These are phyloP conservation scores for Aspergillus sclerotialis DNA, from an alignment of 2,329 filamentous ascomycete genomes.

Conservation along the genomic window DNA sequence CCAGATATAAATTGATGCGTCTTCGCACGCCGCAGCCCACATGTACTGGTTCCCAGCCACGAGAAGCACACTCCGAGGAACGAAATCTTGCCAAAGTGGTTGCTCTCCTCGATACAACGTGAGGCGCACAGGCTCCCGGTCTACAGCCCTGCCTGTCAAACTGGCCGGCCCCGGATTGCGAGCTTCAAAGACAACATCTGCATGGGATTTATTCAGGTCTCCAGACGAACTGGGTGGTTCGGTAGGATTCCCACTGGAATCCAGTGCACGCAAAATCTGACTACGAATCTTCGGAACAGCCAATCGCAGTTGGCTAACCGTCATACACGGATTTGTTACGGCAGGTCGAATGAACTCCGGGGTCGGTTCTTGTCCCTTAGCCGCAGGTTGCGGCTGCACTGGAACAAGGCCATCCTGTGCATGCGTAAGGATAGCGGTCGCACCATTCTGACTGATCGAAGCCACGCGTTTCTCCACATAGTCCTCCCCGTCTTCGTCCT, in stretches of 20 bases:
- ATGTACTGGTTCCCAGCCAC: slow-evolving; percentile 85
- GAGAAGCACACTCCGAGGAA: slow-evolving; percentile 79
- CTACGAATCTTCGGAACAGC: slow-evolving; percentile 81
- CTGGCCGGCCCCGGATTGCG: slow-evolving; percentile 65
- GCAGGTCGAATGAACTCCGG: slow-evolving; percentile 85
- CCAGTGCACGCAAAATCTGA: slow-evolving; percentile 74
- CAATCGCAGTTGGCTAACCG: slow-evolving; percentile 74
- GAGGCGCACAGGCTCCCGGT: slow-evolving; percentile 76
- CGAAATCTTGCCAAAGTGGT: slow-evolving; percentile 85
- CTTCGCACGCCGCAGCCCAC: slow-evolving; percentile 90
- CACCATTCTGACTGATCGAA: slow-evolving; percentile 56
- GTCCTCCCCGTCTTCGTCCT: slow-evolving; percentile 69
- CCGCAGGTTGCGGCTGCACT: slow-evolving; percentile 55
- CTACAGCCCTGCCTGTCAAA: slow-evolving; percentile 52
- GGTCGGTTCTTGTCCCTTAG: slow-evolving; percentile 57
- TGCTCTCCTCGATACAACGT: slow-evolving; percentile 73
- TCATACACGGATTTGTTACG: slow-evolving; percentile 72
- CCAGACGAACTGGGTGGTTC: slow-evolving; percentile 30
- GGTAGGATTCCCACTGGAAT: slow-evolving; percentile 44
- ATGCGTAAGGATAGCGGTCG: slow-evolving; percentile 68
- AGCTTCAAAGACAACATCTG: slow-evolving; percentile 77
- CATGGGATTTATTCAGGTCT: slow-evolving; percentile 45
- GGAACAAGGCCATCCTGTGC: slow-evolving; percentile 71
- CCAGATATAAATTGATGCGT: slow-evolving; percentile 85
- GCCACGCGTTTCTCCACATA: slow-evolving; percentile 54